Percentiles rank a stretch among this genome's conserved stretches.
These are phyloP conservation scores for Shiraia bambusicola DNA, from an alignment of 2,329 filamentous ascomycete genomes.

Conservation along the genomic window DNA sequence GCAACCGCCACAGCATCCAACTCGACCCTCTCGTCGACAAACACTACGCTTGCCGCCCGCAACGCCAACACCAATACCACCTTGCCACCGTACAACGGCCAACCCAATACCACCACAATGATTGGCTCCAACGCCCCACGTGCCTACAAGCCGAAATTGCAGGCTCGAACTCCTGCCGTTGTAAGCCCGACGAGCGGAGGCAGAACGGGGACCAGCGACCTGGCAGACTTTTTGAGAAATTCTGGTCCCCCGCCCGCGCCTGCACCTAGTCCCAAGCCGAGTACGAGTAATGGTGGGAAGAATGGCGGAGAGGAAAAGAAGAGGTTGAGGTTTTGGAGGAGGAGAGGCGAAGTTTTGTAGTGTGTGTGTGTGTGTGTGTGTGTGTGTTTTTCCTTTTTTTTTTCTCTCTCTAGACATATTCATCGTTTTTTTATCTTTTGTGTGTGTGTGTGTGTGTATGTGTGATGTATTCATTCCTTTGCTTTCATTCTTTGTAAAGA, in stretches of 20 bases:
- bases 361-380: neutral
- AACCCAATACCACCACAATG: slow-evolving; percentile 14
- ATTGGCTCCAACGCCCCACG: slow-evolving; percentile 23
- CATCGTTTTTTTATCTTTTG: neutral
- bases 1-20: slow-evolving; percentile 21
- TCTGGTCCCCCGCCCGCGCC: slow-evolving; percentile 42
- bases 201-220: slow-evolving; percentile 42
- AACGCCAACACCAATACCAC: too few species aligned
- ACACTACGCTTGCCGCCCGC: slow-evolving; percentile 2
- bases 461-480: neutral
- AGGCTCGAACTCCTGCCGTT: slow-evolving; percentile 27
- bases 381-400: neutral
- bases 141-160: slow-evolving; percentile 29
- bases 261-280: slow-evolving; percentile 10
- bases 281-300: slow-evolving; percentile 4
- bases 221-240: slow-evolving; percentile 48
- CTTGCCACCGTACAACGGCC: neutral
- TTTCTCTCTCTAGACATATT: neutral
- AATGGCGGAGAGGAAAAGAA: slow-evolving; percentile 39
- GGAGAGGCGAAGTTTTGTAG: slow-evolving; percentile 27
- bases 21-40: slow-evolving; percentile 17
- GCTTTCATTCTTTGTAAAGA: neutral
- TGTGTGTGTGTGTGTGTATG: neutral
- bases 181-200: slow-evolving; percentile 15
- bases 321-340: slow-evolving; percentile 38